Conservation (phyloP, 176 grass and related monocot genomes). For the Coix lacrymajobi region DNA sequence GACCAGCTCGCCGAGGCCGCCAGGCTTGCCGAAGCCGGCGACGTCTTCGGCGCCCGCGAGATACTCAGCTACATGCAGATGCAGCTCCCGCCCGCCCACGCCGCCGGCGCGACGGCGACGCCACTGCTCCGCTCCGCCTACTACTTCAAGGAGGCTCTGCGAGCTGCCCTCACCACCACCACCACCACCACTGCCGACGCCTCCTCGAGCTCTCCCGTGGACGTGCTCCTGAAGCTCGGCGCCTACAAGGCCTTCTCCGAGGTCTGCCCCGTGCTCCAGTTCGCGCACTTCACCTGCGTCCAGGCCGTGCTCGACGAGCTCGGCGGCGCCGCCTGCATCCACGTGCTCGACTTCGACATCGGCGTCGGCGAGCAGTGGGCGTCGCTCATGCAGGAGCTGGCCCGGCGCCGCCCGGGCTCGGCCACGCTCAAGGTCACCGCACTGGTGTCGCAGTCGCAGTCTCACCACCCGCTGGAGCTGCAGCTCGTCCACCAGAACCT, state of each 20-base stretch:
- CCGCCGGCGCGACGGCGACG: slow-evolving; percentile 22
- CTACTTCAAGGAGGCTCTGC: slow-evolving; percentile 78
- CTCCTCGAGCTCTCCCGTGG: slow-evolving; percentile 32
- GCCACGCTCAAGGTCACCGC: slow-evolving; percentile 58
- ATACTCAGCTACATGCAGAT: slow-evolving; percentile 81
- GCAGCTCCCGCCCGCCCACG: slow-evolving; percentile 50
- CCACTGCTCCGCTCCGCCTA: slow-evolving; percentile 70
- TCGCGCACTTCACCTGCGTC: slow-evolving; percentile 77
- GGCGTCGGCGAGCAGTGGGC: slow-evolving; percentile 78
- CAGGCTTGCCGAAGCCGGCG: slow-evolving; percentile 33
- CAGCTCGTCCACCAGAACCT: slow-evolving; percentile 63
- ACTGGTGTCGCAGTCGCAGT: slow-evolving; percentile 33
- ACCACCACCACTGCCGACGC: not conserved
- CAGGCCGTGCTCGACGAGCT: slow-evolving; percentile 79
- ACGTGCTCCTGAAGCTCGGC: slow-evolving; percentile 58
- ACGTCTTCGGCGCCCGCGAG: slow-evolving; percentile 48
- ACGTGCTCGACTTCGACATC: slow-evolving; percentile 86
- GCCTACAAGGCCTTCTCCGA: slow-evolving; percentile 82
- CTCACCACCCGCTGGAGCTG: slow-evolving; percentile 58
- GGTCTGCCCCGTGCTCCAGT: slow-evolving; percentile 62
- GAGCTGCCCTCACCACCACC: slow-evolving; percentile 33
- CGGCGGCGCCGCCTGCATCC: slow-evolving; percentile 43
- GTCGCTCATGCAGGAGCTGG: slow-evolving; percentile 78
- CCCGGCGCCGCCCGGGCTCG: slow-evolving; percentile 33
- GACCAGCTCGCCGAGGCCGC: slow-evolving; percentile 41